Base-by-base conservation (phyloP, 495 filamentous ascomycete species). In the Aspergillus avenaceus region DNA sequence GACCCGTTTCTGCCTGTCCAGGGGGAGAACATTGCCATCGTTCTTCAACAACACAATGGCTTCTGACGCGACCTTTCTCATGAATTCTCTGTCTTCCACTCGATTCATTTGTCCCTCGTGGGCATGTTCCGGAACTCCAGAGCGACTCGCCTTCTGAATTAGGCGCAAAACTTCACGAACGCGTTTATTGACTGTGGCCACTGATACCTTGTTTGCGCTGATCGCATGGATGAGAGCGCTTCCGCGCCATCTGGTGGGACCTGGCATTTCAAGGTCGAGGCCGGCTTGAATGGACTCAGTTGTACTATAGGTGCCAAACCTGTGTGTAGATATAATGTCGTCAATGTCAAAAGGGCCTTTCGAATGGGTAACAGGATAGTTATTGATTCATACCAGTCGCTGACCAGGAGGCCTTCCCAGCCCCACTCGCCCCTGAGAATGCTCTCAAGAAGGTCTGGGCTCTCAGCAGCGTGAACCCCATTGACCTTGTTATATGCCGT, bases 41-140 rank as follows among this genome's bases (percentile, higher is more conserved):
- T 91, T 91, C 61, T 90, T 90, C 37, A 92, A 65, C 19, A 92
- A 68, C 0, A 87, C 86, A 13, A 91, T 75, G 0, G 83, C 82
- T 34, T 88, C 83, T 4, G 75, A 72, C 22, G 81, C 85, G 44
- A 84, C 73, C 45, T 72, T 67, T 31, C 86, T 72, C 14, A 87
- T 69, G 12, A 91, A 64, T 4, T 65, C 53, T 54, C 83, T 74
- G 25, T 83, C 84, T 53, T 86, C 81, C 5, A 76, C 70, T 18
- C 76, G 71, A 56, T 87, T 71, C 28, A 84, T 76, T 53, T 80
- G 77, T 44, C 66, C 65, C 58, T 87, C 85, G 4, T 70, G 66
- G 24, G 75, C 71, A 48, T 75, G 71, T 8, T 72, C 60, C 0
- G 82, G 78, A 50, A 86, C 69, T 19, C 82, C 77, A 34, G 74